phyloP scores from a whole-genome alignment of 2,329 filamentous ascomycete species.

The Fusarium sp. region DNA sequence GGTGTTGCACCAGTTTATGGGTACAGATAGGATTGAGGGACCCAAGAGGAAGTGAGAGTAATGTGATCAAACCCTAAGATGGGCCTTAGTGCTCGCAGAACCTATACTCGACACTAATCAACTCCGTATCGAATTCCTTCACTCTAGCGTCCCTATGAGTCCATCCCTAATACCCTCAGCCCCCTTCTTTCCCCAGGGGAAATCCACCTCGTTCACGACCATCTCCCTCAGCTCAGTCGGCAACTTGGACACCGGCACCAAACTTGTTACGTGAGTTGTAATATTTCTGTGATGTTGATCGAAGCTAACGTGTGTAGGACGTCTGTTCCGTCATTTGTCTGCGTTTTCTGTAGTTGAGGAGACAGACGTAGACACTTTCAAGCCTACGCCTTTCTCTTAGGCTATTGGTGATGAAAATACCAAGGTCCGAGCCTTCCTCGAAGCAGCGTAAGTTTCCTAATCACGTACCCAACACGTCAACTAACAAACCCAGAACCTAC shows the following conservation, averaged over 20 bases:
- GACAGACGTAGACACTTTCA: slow-evolving; percentile 22
- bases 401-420: slow-evolving; percentile 33
- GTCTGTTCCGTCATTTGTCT: slow-evolving; percentile 23
- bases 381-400: slow-evolving; percentile 18
- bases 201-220: too few relatives aligned
- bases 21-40: neutral
- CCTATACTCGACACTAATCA: too few relatives aligned
- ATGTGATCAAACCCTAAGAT: rapidly evolving
- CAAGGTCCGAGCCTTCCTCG: slow-evolving; percentile 27
- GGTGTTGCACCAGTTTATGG: neutral
- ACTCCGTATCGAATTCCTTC: too few relatives aligned
- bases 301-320: slow-evolving; percentile 2
- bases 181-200: too few relatives aligned
- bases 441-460: slow-evolving; percentile 10
- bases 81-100: too few relatives aligned
- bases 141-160: too few relatives aligned
- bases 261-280: slow-evolving; percentile 10
- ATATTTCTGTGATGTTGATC: rapidly evolving
- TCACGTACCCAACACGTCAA: rapidly evolving
- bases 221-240: too few relatives aligned
- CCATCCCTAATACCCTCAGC: too few relatives aligned
- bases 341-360: slow-evolving; percentile 33
- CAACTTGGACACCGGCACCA: too few relatives aligned
- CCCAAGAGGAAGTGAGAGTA: rapidly evolving
- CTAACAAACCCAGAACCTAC: slow-evolving; percentile 2